Evolutionary conservation across 2,329 filamentous ascomycete species (phyloP).

Genomic region (Pezicula rhizophila): DNA sequence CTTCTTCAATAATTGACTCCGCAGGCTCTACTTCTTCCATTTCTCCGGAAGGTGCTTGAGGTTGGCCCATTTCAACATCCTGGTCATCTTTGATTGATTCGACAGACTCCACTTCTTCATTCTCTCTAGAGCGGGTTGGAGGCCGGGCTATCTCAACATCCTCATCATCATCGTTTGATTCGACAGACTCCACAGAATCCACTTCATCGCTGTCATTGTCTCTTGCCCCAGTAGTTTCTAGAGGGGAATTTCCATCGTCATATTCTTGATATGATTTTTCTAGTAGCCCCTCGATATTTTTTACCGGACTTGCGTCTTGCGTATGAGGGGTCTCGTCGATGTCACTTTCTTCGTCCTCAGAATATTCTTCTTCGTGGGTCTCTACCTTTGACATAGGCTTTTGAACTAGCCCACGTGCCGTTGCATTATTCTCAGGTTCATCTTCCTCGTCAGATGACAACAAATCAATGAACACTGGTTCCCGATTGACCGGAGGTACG

Average conservation of each 20-base stretch:
- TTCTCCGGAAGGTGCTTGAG: neutral
- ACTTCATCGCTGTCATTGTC: neutral
- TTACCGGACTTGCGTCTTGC: neutral
- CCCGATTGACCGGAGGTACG: slow-evolving; percentile 4
- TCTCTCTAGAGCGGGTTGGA: neutral
- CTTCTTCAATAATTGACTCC: neutral
- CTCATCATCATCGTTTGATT: neutral
- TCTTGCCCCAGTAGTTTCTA: too few species aligned
- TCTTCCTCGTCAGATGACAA: slow-evolving; percentile 29
- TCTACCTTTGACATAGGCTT: neutral
- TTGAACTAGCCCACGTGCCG: neutral
- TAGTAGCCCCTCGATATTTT: neutral
- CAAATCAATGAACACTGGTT: slow-evolving; percentile 25
- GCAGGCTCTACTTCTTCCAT: neutral
- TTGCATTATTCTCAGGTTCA: slow-evolving; percentile 4
- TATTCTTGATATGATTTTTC: neutral
- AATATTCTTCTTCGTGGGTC: neutral
- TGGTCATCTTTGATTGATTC: neutral
- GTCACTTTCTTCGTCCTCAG: neutral
- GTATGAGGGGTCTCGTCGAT: neutral
- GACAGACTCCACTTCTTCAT: neutral
- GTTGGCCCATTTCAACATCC: too few species aligned
- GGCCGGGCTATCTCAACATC: neutral
- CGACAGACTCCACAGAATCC: neutral
- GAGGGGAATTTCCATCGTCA: too few species aligned